Percentiles rank a stretch among this genome's conserved stretches.
phyloP scores from a whole-genome alignment of 2,329 filamentous ascomycete genomes.

The Monosporascus sp. region DNA sequence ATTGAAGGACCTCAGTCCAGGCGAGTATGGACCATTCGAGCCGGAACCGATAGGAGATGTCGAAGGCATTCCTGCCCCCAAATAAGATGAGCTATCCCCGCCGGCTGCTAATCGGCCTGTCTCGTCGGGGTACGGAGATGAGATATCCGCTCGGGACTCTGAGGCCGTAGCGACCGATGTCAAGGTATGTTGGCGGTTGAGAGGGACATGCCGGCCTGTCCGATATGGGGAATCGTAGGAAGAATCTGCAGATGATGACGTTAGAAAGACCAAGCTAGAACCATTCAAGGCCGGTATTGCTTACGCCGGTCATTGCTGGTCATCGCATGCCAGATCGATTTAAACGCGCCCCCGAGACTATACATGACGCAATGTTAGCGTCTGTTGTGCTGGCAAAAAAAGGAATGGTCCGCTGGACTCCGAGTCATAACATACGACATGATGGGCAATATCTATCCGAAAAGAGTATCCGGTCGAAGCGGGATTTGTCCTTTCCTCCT shows the following conservation, averaged over 20 bases:
- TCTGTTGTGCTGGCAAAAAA: not conserved
- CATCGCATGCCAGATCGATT: constrained; percentile 93
- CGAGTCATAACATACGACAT: constrained; percentile 2
- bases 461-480: not conserved
- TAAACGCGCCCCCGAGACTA: constrained; percentile 67
- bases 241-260: constrained; percentile 63
- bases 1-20: constrained; percentile 76
- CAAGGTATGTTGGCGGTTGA: constrained; percentile 75
- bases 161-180: constrained; percentile 84
- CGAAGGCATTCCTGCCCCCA: constrained; percentile 40
- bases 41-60: constrained; percentile 44
- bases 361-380: constrained; percentile 13
- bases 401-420: not conserved
- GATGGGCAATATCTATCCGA: not conserved
- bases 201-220: constrained; percentile 81
- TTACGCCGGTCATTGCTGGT: constrained; percentile 64
- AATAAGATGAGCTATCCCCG: constrained; percentile 55
- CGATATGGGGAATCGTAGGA: constrained; percentile 89
- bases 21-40: constrained; percentile 73
- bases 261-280: constrained; percentile 12
- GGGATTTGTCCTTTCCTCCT: not conserved
- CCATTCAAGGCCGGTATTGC: constrained; percentile 22
- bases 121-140: constrained; percentile 73
- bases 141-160: constrained; percentile 82
- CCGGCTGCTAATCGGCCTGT: constrained; percentile 44